Evolutionary conservation across 2,329 filamentous ascomycete genomes (phyloP).

Genomic region (Colletotrichum cordylinicola): DNA sequence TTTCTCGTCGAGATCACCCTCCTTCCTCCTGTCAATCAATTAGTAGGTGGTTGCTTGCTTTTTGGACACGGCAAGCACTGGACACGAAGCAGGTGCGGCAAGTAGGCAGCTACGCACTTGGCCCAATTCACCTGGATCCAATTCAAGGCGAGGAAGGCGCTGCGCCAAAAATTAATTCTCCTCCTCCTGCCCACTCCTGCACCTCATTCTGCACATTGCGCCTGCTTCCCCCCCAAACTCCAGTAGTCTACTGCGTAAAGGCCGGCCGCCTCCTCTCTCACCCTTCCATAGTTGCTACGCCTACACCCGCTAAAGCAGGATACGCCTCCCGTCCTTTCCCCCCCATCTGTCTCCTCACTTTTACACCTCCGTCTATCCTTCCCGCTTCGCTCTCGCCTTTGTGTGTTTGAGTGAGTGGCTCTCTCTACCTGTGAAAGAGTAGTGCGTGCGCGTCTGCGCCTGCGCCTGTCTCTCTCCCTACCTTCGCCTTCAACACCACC

Average conservation of each 20-base stretch:
- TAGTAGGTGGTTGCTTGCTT: neutral
- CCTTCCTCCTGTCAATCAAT: neutral
- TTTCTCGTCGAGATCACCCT: neutral
- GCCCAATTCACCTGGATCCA: neutral
- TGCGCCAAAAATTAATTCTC: neutral
- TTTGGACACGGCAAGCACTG: neutral
- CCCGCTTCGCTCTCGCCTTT: constrained; percentile 4
- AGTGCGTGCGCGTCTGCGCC: neutral
- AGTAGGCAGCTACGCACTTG: neutral
- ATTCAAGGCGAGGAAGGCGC: neutral
- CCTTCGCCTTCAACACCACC: neutral
- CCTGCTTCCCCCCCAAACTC: neutral
- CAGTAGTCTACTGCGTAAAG: neutral
- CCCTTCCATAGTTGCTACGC: neutral
- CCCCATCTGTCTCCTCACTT: neutral
- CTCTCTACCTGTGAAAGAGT: neutral
- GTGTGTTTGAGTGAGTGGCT: neutral
- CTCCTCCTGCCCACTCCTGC: neutral
- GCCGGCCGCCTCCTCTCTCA: neutral
- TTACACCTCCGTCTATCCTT: neutral
- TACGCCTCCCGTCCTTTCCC: neutral
- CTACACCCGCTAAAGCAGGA: neutral
- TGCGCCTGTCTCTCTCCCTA: neutral
- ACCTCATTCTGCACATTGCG: neutral
- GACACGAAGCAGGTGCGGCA: neutral